Percentiles rank a stretch among this genome's conserved stretches.
These are phyloP conservation scores for Aureobasidium pullulans DNA, from an alignment of 2,329 filamentous ascomycete species.

Conservation along the genomic window DNA sequence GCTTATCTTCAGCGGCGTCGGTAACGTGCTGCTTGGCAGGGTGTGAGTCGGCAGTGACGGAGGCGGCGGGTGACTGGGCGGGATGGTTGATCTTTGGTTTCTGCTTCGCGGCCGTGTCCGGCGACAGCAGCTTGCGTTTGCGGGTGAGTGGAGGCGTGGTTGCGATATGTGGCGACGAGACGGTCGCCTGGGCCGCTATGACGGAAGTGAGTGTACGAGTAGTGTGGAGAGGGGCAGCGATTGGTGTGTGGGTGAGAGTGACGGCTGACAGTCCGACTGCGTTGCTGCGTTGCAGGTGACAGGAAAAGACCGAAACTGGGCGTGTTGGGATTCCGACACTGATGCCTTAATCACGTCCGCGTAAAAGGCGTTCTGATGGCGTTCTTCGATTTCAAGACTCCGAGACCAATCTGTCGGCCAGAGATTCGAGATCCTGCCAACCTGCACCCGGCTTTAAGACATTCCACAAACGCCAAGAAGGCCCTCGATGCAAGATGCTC, in stretches of 20 bases:
- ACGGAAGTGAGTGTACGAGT: conserved; percentile 22
- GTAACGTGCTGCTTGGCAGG: conserved; percentile 27
- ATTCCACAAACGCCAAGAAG: conserved; percentile 5
- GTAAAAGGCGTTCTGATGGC: conserved; percentile 2
- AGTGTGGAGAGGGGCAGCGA: conserved; percentile 11
- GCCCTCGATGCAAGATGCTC: neutral
- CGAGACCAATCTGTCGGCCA: neutral
- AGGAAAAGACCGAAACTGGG: neutral
- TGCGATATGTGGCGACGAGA: conserved; percentile 17
- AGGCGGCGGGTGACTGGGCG: conserved; percentile 16
- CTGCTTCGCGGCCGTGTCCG: conserved; percentile 17
- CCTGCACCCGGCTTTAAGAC: neutral
- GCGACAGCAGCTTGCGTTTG: conserved; percentile 28
- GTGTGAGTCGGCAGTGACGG: conserved; percentile 16
- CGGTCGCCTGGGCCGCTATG: conserved; percentile 19
- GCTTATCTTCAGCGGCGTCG: conserved; percentile 22
- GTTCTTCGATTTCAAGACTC: neutral
- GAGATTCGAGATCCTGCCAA: neutral
- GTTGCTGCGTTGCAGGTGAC: neutral
- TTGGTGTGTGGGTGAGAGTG: neutral
- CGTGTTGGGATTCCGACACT: neutral
- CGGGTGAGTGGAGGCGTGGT: conserved; percentile 26
- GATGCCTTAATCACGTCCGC: neutral
- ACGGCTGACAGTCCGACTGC: neutral
- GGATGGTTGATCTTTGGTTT: neutral